A percentile compares a stretch with the other conserved stretches of the same genome.
These are phyloP conservation scores for Simplicillium aogashimaense DNA, from an alignment of 2,329 filamentous ascomycete species.

Conservation along the genomic window DNA sequence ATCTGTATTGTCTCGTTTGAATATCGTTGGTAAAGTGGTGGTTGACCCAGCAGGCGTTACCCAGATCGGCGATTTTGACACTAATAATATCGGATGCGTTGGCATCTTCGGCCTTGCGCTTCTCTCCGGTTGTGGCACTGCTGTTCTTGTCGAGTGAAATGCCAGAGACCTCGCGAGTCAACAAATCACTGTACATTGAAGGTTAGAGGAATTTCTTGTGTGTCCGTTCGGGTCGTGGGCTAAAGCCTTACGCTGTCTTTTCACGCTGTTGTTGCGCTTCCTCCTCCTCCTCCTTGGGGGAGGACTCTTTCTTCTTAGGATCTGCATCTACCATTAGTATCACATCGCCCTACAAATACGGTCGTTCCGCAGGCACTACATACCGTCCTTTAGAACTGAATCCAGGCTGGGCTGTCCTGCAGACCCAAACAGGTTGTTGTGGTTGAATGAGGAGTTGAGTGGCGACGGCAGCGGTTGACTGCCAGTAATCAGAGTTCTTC, in stretches of 20 bases:
- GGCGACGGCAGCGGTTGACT: conserved; percentile 94
- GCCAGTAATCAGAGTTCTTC: conserved; percentile 90
- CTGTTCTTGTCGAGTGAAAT: conserved; percentile 78
- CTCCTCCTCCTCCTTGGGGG: conserved; percentile 32
- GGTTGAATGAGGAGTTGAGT: conserved; percentile 82
- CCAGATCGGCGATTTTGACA: conserved; percentile 96
- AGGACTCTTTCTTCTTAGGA: conserved; percentile 30
- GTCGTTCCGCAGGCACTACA: conserved; percentile 11
- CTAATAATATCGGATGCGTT: conserved; percentile 68
- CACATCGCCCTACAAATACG: too few relatives aligned
- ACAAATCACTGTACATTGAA: conserved; percentile 54
- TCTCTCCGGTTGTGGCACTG: conserved; percentile 47
- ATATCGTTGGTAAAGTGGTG: conserved; percentile 99
- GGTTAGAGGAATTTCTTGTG: neutral
- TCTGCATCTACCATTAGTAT: conserved; percentile 10
- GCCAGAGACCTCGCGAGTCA: conserved; percentile 87
- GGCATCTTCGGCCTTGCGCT: conserved; percentile 50
- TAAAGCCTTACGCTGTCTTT: conserved; percentile 73
- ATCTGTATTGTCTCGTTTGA: conserved; percentile 93
- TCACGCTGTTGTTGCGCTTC: conserved; percentile 76
- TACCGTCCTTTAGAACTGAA: conserved; percentile 75
- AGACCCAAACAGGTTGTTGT: conserved; percentile 58
- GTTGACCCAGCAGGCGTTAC: conserved; percentile 97
- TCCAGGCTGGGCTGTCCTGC: conserved; percentile 67
- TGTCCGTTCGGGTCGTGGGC: neutral